A percentile compares a stretch with the other conserved stretches of the same genome.
Conservation (phyloP, 2,329 filamentous ascomycete species). For the Beauveria sp. region DNA sequence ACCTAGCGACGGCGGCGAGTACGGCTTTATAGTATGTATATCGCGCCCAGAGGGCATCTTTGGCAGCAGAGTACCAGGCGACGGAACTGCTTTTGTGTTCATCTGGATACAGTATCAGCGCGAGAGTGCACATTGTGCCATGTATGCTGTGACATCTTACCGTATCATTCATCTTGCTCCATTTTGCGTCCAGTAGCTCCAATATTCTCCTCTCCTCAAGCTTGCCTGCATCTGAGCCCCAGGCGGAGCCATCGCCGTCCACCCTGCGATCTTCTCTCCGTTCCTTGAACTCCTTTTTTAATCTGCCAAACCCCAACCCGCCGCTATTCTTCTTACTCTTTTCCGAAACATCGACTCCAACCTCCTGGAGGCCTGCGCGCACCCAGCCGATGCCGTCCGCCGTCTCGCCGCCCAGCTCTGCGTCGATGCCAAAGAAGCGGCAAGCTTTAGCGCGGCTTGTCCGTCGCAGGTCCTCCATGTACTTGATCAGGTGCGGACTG, state of each 20-base stretch:
- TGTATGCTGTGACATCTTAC: constrained; percentile 38
- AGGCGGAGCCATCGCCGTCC: constrained; percentile 57
- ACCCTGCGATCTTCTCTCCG: constrained; percentile 72
- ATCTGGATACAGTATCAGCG: constrained; percentile 42
- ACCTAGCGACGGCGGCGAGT: constrained; percentile 57
- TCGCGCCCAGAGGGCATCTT: constrained; percentile 84
- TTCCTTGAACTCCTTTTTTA: constrained; percentile 70
- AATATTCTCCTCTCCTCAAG: constrained; percentile 79
- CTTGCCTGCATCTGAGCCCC: constrained; percentile 78
- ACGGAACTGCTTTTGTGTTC: constrained; percentile 70
- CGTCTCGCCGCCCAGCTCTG: constrained; percentile 72
- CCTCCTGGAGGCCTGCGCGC: constrained; percentile 64
- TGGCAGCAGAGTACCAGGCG: constrained; percentile 62
- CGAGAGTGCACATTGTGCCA: constrained; percentile 3
- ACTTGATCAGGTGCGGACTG: constrained; percentile 59
- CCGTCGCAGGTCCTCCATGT: constrained; percentile 66
- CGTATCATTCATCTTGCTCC: constrained; percentile 89
- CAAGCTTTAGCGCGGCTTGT: constrained; percentile 79
- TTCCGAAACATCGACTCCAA: constrained; percentile 54
- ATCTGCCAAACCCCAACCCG: constrained; percentile 48
- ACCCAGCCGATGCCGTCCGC: constrained; percentile 86
- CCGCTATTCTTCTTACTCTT: constrained; percentile 34
- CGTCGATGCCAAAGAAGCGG: constrained; percentile 83
- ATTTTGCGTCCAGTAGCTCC: constrained; percentile 80
- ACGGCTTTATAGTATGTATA: constrained; percentile 67